Evolutionary conservation across 805 yeast species (phyloP), one percentile per base, ranked within the genome.

Genomic region (Schizosaccharomyces cryophilus): DNA sequence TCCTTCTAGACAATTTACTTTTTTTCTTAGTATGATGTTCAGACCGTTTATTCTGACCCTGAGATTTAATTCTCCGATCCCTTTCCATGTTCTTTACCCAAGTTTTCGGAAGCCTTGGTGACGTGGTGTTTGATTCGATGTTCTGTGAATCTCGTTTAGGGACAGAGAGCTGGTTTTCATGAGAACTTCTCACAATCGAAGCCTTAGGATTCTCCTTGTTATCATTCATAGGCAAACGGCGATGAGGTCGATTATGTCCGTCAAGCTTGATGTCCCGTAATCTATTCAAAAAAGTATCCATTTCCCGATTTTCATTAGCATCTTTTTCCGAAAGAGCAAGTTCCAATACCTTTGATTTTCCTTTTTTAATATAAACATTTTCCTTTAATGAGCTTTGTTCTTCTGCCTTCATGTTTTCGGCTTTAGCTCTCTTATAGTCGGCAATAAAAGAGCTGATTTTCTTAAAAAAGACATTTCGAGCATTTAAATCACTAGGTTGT

Each of bases 221-320:
- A 21, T 51, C 35, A 21, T 21, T 51, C 7, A 21, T 51, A 13
- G 30, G 19, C 11, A 29, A 15, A 24, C 56, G 30, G 9, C 31
- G 21, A 17, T 35, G 56, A 17, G 29, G 60, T 9, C 45, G 42
- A 30, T 30, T n/a, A 17, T 21, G 42, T n/a, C 38, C 45, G 9
- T 21, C 60, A 13, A 93, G 85, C 0, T 90, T 95, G 0, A 93
- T 86, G 19, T 89, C 88, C 68, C 88, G 84, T 67, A 93, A 77
- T 67, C 85, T 87, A 69, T 88, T 95, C 62, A 93, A 76, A 59
- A 93, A 74, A 42, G 84, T 80, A 69, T 93, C 98, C 85, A 93
- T 87, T 54, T 87, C 84, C 59, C 76, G 74, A 21, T 70, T 73
- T 19, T 72, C 81, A 13, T 74, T 79, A 35, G 73, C 75, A 6